Percentiles rank a stretch among this genome's conserved stretches.
Evolutionary conservation across 257 asterid genomes (phyloP).

Genomic region (Solanum okadae): DNA sequence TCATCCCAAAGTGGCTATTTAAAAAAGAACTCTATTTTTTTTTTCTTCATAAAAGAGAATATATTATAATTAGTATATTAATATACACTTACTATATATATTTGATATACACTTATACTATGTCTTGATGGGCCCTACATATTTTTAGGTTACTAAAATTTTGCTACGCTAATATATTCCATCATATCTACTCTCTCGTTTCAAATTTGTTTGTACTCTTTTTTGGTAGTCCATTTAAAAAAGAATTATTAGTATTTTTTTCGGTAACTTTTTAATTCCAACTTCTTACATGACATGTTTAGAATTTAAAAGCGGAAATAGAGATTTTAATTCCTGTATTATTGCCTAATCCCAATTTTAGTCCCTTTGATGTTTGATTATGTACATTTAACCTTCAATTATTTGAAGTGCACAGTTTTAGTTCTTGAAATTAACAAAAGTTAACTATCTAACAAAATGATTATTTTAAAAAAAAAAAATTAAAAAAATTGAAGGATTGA

Average conservation of each 20-base stretch:
- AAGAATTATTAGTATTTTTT: not conserved
- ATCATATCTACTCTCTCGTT: not conserved
- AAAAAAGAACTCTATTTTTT: not conserved
- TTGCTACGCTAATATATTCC: not conserved
- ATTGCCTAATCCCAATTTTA: not conserved
- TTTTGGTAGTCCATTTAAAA: not conserved
- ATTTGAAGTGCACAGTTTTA: not conserved
- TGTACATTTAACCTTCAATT: not conserved
- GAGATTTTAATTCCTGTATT: too few species aligned
- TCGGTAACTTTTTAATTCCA: accelerated
- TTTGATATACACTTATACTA: not conserved
- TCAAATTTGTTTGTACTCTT: not conserved
- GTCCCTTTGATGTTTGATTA: too few species aligned
- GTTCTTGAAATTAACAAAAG: not conserved
- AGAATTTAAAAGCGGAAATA: not conserved
- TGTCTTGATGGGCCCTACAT: not conserved
- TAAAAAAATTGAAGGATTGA: too few species aligned
- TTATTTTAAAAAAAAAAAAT: too few species aligned
- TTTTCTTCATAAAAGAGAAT: not conserved
- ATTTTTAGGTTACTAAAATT: not conserved
- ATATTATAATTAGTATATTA: not conserved
- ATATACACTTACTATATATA: not conserved
- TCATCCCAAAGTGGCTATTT: not conserved
- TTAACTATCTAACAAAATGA: too few species aligned
- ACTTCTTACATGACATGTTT: not conserved